Conservation (phyloP, 352 stramenopile species). For the Globisporangium mamillatum region DNA sequence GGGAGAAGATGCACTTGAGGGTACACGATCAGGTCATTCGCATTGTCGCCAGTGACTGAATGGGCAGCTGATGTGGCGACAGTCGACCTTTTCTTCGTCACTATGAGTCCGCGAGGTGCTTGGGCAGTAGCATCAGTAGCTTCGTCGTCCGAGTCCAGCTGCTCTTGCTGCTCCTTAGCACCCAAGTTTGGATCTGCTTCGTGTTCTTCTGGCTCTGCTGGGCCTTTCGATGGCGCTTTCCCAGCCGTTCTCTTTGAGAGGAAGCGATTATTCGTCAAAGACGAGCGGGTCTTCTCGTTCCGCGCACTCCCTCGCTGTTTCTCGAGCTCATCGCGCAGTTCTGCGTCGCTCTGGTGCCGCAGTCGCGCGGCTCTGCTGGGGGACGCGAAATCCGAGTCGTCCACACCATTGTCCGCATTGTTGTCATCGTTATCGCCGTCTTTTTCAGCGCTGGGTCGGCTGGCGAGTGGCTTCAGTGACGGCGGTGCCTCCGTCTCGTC, state of each 20-base stretch:
- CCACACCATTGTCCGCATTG: neutral
- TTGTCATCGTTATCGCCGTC: neutral
- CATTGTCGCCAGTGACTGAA: neutral
- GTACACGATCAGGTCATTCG: slow-evolving; percentile 8
- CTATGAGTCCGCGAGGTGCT: slow-evolving; percentile 1
- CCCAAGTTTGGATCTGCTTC: neutral
- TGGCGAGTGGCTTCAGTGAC: neutral
- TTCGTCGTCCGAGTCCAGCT: slow-evolving; percentile 6
- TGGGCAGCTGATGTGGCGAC: slow-evolving; percentile 10
- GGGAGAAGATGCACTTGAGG: slow-evolving; percentile 23
- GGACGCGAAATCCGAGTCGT: neutral
- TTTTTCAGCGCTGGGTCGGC: neutral
- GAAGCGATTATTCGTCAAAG: slow-evolving; percentile 53
- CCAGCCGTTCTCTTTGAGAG: slow-evolving; percentile 10
- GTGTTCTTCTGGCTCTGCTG: slow-evolving; percentile 1
- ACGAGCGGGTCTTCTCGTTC: slow-evolving; percentile 18
- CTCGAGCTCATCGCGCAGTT: slow-evolving; percentile 35
- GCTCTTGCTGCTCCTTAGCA: slow-evolving; percentile 8
- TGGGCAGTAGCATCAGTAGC: neutral
- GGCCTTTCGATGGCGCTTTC: neutral
- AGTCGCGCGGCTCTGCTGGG: slow-evolving; percentile 5
- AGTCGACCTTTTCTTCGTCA: slow-evolving; percentile 16
- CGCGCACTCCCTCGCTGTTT: slow-evolving; percentile 30
- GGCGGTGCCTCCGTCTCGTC: neutral
- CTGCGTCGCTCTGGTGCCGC: slow-evolving; percentile 32